These are phyloP conservation scores for Blastobotrys malaysiensis DNA, from an alignment of 1,139 yeast species.

Conservation along the genomic window DNA sequence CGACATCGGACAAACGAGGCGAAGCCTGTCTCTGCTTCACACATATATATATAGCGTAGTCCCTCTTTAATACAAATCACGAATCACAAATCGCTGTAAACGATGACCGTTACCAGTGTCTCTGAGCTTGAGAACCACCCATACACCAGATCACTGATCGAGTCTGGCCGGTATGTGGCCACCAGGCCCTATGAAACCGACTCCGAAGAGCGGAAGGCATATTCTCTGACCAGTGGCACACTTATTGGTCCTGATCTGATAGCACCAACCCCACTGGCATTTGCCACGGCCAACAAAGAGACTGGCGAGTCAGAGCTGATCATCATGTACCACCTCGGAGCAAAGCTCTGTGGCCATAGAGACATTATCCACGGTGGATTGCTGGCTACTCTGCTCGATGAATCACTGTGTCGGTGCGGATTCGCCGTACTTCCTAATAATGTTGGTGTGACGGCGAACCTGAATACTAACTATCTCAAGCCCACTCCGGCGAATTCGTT, in stretches of 20 bases:
- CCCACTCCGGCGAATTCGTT: conserved; percentile 64
- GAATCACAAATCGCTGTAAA: not conserved
- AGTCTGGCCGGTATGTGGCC: conserved; percentile 20
- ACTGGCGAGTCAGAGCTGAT: conserved; percentile 20
- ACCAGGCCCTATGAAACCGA: conserved; percentile 24
- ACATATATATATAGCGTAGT: not conserved
- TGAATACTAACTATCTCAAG: conserved; percentile 58
- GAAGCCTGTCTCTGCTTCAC: not conserved
- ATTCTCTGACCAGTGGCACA: conserved; percentile 32
- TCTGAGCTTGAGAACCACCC: conserved; percentile 22
- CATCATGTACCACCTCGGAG: conserved; percentile 64
- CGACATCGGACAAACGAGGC: not conserved
- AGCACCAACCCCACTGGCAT: conserved; percentile 31
- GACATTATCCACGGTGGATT: conserved; percentile 86
- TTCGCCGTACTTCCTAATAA: conserved; percentile 77
- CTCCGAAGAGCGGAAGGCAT: conserved; percentile 20
- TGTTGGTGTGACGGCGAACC: conserved; percentile 85
- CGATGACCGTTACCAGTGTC: not conserved
- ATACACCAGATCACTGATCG: conserved; percentile 19
- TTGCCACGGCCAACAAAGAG: conserved; percentile 8
- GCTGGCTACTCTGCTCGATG: conserved; percentile 78
- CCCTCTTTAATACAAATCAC: not conserved
- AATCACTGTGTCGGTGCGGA: conserved; percentile 81
- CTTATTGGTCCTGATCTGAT: conserved; percentile 29
- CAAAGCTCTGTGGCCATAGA: conserved; percentile 56